Conservation (phyloP, 2,329 filamentous ascomycete genomes). For the Leptodontidium sp. region DNA sequence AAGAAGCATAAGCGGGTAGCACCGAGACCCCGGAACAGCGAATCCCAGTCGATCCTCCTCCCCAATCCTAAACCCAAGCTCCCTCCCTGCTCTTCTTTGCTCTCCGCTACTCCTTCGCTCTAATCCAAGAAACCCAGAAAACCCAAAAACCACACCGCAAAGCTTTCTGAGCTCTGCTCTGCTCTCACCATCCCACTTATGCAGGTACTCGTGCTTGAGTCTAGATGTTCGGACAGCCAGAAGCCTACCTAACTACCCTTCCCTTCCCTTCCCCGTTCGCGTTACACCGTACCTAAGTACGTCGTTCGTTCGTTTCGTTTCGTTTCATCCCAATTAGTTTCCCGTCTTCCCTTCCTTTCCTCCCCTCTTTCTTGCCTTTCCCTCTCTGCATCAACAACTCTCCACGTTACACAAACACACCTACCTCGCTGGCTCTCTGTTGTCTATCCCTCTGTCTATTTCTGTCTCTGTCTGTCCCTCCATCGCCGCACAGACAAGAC, state of each 20-base stretch:
- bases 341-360: background rate
- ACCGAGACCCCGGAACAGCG: constrained; percentile 2
- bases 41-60: background rate
- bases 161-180: background rate
- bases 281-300: background rate
- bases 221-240: background rate
- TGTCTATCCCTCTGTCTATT: background rate
- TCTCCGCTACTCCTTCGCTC: background rate
- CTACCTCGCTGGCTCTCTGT: no score
- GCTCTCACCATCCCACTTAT: constrained; percentile 9
- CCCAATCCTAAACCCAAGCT: background rate
- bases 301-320: background rate
- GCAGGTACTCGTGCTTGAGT: constrained; percentile 12
- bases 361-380: background rate
- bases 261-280: background rate
- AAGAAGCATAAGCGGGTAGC: background rate
- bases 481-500: background rate
- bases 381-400: background rate
- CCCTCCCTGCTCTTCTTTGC: background rate
- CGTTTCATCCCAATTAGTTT: no score
- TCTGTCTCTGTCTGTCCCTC: background rate
- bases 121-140: background rate
- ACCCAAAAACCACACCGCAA: background rate
- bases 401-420: background rate
- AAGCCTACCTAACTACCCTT: background rate